These are phyloP conservation scores for Lipomyces orientalis DNA, from an alignment of 805 yeast species.

Conservation along the genomic window DNA sequence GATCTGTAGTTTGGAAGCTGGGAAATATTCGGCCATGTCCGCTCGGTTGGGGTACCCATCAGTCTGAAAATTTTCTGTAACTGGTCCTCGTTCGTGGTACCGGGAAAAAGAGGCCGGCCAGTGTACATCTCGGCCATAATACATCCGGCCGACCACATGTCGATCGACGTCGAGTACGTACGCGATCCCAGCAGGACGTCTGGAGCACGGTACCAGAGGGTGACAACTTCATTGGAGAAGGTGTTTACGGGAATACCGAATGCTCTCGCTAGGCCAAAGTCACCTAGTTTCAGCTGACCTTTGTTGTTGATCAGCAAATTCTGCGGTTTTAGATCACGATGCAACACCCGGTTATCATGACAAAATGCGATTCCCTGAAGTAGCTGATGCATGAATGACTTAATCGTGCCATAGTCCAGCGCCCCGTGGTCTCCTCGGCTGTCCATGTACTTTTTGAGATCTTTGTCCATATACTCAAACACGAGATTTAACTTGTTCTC, in stretches of 20 bases:
- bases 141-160: conserved; percentile 99
- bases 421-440: conserved; percentile 77
- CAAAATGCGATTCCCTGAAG: conserved; percentile 87
- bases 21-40: conserved; percentile 97
- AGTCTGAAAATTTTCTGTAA: conserved; percentile 86
- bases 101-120: conserved; percentile 97
- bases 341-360: conserved; percentile 83
- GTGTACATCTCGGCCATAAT: conserved; percentile 98
- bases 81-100: conserved; percentile 95
- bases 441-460: conserved; percentile 94
- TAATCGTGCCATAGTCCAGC: conserved; percentile 71
- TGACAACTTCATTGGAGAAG: conserved; percentile 95
- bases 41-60: conserved; percentile 96
- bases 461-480: conserved; percentile 91
- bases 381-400: conserved; percentile 92
- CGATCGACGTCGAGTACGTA: conserved; percentile 95
- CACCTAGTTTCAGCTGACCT: conserved; percentile 93
- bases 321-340: conserved; percentile 90
- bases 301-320: conserved; percentile 84
- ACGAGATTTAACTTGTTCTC: conserved; percentile 94
- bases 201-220: conserved; percentile 98
- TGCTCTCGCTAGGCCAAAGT: conserved; percentile 96
- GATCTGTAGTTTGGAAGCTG: conserved; percentile 84
- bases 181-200: conserved; percentile 94
- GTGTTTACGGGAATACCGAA: conserved; percentile 98